Conservation (phyloP, 768 basidiomycete genomes). For the Naganishia antarctica region DNA sequence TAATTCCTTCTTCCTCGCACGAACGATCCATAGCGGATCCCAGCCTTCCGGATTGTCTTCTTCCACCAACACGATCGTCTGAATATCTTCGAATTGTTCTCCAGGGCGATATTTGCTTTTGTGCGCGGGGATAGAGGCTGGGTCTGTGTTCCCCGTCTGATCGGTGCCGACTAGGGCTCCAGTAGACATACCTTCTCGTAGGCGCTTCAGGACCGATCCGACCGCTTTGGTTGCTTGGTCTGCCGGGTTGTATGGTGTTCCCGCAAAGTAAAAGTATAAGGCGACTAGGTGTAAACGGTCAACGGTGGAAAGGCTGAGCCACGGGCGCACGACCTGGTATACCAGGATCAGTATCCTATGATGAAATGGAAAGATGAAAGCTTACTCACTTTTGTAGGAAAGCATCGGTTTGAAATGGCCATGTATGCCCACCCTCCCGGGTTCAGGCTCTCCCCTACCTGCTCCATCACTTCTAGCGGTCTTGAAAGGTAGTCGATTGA, state of each 20-base stretch:
- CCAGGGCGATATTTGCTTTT: background rate
- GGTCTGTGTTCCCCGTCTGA: no score
- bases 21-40: slow-evolving; percentile 37
- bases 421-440: slow-evolving; percentile 30
- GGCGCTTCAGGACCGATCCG: slow-evolving; percentile 17
- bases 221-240: slow-evolving; percentile 26
- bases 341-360: slow-evolving; percentile 1
- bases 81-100: slow-evolving; percentile 14
- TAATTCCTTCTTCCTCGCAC: slow-evolving; percentile 21
- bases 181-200: slow-evolving; percentile 2
- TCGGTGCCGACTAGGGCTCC: background rate
- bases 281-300: slow-evolving; percentile 35
- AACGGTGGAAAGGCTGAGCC: slow-evolving; percentile 31
- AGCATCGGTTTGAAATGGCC: slow-evolving; percentile 37
- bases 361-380: no score
- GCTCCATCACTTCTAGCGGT: slow-evolving; percentile 32
- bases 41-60: slow-evolving; percentile 12
- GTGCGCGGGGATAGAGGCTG: background rate
- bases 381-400: slow-evolving; percentile 36
- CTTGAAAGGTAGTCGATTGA: slow-evolving; percentile 39
- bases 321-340: slow-evolving; percentile 26
- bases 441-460: slow-evolving; percentile 12
- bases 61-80: slow-evolving; percentile 12
- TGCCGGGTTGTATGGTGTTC: slow-evolving; percentile 21
- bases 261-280: slow-evolving; percentile 34